Conservation (phyloP, 768 basidiomycete species). For the Kwoniella mangroviensis region DNA sequence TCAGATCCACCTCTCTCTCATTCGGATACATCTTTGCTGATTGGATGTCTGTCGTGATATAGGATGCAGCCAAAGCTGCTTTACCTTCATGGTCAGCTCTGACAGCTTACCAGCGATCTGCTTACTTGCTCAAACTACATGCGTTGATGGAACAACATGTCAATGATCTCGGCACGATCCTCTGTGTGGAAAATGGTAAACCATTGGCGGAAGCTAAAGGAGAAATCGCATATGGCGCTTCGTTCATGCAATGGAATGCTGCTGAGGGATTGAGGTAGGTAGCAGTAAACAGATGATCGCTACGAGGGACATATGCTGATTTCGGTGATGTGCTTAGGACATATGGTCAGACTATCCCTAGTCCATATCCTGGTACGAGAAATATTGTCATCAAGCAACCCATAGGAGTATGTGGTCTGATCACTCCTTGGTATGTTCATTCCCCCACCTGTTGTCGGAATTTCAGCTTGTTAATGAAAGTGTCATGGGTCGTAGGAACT, state of each 20-base stretch:
- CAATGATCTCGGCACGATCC: conserved; percentile 49
- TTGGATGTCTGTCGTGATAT: background rate
- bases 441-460: background rate
- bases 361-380: conserved; percentile 68
- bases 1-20: too few relatives aligned
- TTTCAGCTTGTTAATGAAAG: background rate
- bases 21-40: conserved; percentile 4
- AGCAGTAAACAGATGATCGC: background rate
- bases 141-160: conserved; percentile 31
- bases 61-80: conserved; percentile 24
- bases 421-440: conserved; percentile 48
- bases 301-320: background rate
- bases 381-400: conserved; percentile 95
- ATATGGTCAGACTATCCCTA: conserved; percentile 92
- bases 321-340: conserved; percentile 66
- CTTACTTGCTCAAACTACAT: conserved; percentile 32
- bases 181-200: conserved; percentile 49
- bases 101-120: conserved; percentile 30
- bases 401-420: conserved; percentile 59
- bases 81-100: conserved; percentile 25
- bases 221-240: conserved; percentile 36
- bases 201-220: conserved; percentile 45
- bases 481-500: conserved; percentile 36
- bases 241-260: conserved; percentile 44
- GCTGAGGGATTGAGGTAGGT: conserved; percentile 40